Evolutionary conservation across 1,284 basidiomycete genomes (phyloP).

Genomic region (Microstroma glucosiphilum): DNA sequence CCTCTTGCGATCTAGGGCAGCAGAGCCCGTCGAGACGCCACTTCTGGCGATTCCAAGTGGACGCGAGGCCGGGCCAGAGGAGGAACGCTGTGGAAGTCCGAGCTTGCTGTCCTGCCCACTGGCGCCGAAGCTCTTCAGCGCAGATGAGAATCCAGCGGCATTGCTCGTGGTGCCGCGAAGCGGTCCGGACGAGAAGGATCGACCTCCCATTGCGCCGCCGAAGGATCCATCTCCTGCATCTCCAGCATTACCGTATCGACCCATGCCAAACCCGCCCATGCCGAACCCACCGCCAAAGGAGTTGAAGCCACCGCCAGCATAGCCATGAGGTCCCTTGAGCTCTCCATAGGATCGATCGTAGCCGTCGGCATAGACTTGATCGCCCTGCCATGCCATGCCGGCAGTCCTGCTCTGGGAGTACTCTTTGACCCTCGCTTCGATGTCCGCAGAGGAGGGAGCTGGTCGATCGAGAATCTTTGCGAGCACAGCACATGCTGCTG

Average conservation of each 20-base stretch:
- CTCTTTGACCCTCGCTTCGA: constrained; percentile 12
- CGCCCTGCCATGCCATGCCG: background rate
- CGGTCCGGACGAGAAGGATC: no score
- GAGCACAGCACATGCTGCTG: constrained; percentile 13
- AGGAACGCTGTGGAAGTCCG: background rate
- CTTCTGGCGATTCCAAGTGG: background rate
- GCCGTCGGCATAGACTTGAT: background rate
- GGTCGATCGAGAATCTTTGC: constrained; percentile 18
- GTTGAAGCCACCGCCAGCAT: constrained; percentile 14
- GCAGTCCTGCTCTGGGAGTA: background rate
- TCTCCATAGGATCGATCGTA: background rate
- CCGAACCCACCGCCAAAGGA: constrained; percentile 20
- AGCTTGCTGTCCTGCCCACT: background rate
- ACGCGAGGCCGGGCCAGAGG: background rate
- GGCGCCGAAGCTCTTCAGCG: background rate
- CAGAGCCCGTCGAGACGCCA: background rate
- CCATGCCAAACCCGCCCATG: background rate
- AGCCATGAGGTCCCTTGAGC: background rate
- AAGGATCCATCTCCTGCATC: background rate
- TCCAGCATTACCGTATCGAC: background rate
- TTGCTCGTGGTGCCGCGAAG: no score
- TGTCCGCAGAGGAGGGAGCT: constrained; percentile 9
- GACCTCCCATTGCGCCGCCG: no score
- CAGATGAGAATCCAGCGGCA: background rate
- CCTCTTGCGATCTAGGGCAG: background rate